These are phyloP conservation scores for Apocynum venetum DNA, from an alignment of 257 asterid genomes.

Conservation along the genomic window DNA sequence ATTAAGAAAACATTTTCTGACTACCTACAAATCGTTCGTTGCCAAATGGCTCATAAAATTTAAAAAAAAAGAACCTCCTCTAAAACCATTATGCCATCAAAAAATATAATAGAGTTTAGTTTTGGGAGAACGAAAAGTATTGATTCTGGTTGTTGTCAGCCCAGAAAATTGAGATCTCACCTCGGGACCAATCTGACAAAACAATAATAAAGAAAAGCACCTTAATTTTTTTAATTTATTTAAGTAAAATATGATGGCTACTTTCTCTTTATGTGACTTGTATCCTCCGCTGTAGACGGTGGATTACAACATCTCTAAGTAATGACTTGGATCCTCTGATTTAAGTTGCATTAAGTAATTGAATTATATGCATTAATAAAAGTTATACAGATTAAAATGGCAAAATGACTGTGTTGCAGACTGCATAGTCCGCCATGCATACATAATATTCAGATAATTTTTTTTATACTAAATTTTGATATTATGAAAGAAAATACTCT, in stretches of 20 bases:
- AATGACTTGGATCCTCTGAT: background rate
- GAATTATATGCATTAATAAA: no score
- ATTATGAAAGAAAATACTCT: background rate
- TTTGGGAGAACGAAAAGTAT: slow-evolving; percentile 1
- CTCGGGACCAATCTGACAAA: background rate
- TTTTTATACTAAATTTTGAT: no score
- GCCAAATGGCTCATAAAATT: background rate
- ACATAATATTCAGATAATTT: no score
- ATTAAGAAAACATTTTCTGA: background rate
- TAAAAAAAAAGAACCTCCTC: background rate
- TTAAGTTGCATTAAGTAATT: background rate
- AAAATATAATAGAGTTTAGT: background rate
- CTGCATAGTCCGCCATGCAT: background rate
- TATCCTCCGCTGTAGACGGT: background rate
- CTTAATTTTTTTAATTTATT: background rate
- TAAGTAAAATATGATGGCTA: no score
- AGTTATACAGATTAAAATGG: background rate
- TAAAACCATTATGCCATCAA: slow-evolving; percentile 20
- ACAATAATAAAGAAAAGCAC: background rate
- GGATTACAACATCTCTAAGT: background rate
- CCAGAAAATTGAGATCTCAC: slow-evolving; percentile 11
- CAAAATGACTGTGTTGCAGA: background rate
- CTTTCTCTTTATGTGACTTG: background rate
- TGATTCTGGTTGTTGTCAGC: slow-evolving; percentile 16
- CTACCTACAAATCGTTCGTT: background rate